These are phyloP conservation scores for Chrysanthemum lavandulifolium DNA, from an alignment of 129 eudicot species.

Conservation along the genomic window DNA sequence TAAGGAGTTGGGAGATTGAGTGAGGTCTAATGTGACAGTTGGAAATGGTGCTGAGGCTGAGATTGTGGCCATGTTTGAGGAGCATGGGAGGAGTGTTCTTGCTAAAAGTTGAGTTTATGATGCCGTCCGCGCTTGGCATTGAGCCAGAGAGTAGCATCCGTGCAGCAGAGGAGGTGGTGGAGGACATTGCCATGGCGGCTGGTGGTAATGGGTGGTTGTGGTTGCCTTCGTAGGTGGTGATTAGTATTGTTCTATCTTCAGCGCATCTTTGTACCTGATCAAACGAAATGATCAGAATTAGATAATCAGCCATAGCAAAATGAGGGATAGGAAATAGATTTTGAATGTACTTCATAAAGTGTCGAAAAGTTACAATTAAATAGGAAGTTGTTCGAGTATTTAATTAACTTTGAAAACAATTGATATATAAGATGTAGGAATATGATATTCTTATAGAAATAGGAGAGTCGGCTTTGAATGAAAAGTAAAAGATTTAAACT, in stretches of 20 bases:
- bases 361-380: too few species aligned
- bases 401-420: too few species aligned
- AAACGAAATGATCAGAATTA: neutral
- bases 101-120: slow-evolving; percentile 58
- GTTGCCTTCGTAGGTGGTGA: slow-evolving; percentile 76
- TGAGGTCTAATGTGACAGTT: slow-evolving; percentile 68
- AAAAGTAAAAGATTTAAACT: too few species aligned
- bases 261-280: slow-evolving; percentile 77
- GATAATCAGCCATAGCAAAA: too few species aligned
- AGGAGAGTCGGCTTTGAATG: too few species aligned
- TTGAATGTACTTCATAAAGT: too few species aligned
- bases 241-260: slow-evolving; percentile 50
- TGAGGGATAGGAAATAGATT: too few species aligned
- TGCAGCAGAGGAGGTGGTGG: slow-evolving; percentile 68
- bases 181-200: slow-evolving; percentile 76
- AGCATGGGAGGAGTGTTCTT: slow-evolving; percentile 53
- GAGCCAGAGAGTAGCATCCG: slow-evolving; percentile 73
- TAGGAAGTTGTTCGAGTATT: too few species aligned
- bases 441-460: too few species aligned
- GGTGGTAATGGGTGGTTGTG: slow-evolving; percentile 82
- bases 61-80: slow-evolving; percentile 65
- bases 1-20: slow-evolving; percentile 53
- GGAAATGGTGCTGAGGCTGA: slow-evolving; percentile 82
- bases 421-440: too few species aligned
- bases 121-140: slow-evolving; percentile 69